Conservation (phyloP, 495 filamentous ascomycete species). For the Xylaria acuta region DNA sequence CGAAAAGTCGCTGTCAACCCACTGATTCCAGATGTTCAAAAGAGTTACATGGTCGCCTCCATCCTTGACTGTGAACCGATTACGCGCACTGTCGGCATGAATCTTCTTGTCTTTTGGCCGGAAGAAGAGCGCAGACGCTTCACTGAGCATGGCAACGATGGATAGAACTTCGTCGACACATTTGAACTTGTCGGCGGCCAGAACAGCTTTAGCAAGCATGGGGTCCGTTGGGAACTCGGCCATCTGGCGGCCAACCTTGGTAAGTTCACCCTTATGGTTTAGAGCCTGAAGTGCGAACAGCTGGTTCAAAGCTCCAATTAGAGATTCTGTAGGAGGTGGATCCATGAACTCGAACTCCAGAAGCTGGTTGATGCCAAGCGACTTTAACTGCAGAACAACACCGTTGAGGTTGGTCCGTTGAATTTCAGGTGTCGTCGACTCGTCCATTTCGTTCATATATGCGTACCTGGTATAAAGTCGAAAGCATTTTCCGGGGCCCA, state of each 20-base stretch:
- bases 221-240: conserved; percentile 95
- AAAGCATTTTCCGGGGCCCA: conserved; percentile 94
- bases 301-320: conserved; percentile 89
- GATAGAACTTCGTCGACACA: conserved; percentile 96
- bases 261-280: conserved; percentile 88
- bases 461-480: conserved; percentile 94
- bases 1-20: conserved; percentile 91
- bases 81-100: conserved; percentile 90
- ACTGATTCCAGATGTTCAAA: conserved; percentile 97
- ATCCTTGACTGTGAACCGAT: conserved; percentile 88
- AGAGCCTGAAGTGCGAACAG: conserved; percentile 91
- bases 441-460: conserved; percentile 92
- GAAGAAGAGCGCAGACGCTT: conserved; percentile 89
- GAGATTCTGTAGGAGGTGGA: conserved; percentile 85
- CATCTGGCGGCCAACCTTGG: conserved; percentile 93
- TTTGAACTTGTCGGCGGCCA: conserved; percentile 85
- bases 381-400: conserved; percentile 86
- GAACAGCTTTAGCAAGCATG: conserved; percentile 88
- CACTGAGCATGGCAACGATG: conserved; percentile 92
- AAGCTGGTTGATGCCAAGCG: conserved; percentile 91
- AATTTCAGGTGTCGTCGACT: conserved; percentile 93
- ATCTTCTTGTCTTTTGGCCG: conserved; percentile 97
- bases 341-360: conserved; percentile 98
- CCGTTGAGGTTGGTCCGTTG: conserved; percentile 87
- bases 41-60: conserved; percentile 91